Evolutionary conservation across 768 basidiomycete genomes (phyloP).

Genomic region (Baorangia bicolor): DNA sequence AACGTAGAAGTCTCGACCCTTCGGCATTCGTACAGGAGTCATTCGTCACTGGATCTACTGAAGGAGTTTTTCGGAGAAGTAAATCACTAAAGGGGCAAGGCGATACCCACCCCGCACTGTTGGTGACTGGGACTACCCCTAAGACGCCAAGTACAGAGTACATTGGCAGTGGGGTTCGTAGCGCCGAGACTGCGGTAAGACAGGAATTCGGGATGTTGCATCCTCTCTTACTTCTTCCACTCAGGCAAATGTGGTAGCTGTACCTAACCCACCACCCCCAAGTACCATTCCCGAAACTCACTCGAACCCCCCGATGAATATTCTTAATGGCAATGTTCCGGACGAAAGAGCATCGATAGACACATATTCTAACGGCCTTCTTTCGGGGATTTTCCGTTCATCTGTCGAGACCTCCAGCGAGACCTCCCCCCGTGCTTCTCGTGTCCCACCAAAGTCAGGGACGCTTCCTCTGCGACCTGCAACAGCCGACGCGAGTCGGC

Average conservation of each 20-base stretch:
- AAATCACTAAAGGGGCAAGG: constrained; percentile 27
- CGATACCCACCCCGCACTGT: neutral
- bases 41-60: neutral
- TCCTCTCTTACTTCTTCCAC: neutral
- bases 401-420: neutral
- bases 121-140: neutral
- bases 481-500: constrained; percentile 8
- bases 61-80: constrained; percentile 26
- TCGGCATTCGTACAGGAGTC: neutral
- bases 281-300: neutral
- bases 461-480: neutral
- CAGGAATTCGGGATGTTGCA: neutral
- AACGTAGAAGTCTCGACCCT: constrained; percentile 17
- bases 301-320: neutral
- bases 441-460: neutral
- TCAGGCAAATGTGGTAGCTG: neutral
- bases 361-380: neutral
- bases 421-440: neutral
- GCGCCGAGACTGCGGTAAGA: constrained; percentile 7
- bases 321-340: neutral
- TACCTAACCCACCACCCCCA: neutral
- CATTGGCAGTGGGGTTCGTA: neutral
- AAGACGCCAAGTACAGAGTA: neutral
- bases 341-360: neutral
- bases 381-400: neutral